A percentile compares a stretch with the other conserved stretches of the same genome.
These are phyloP conservation scores for Alternaria sp. DNA, from an alignment of 2,329 filamentous ascomycete genomes.

Conservation along the genomic window DNA sequence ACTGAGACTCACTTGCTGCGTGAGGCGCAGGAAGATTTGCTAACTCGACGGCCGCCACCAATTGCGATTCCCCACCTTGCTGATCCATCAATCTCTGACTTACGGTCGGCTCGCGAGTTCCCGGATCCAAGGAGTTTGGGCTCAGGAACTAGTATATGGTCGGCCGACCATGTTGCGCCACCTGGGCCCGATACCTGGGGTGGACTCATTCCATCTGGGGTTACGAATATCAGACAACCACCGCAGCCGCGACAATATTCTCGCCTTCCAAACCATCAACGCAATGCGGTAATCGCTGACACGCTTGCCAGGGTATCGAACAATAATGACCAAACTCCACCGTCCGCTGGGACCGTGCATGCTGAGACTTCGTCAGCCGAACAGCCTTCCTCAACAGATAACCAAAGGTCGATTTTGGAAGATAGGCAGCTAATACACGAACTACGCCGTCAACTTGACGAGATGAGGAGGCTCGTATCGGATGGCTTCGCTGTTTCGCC, in stretches of 20 bases:
- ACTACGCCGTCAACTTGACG: background rate
- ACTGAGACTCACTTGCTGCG: background rate
- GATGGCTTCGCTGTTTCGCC: background rate
- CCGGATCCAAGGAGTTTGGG: background rate
- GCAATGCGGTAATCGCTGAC: background rate
- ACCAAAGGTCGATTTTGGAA: background rate
- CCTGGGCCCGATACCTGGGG: background rate
- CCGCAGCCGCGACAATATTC: background rate
- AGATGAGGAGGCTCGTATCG: background rate
- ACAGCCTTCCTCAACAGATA: background rate
- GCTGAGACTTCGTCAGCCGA: background rate
- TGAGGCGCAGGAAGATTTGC: background rate
- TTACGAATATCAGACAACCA: background rate
- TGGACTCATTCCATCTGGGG: too few species aligned
- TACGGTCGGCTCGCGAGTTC: conserved; percentile 4
- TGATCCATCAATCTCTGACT: background rate
- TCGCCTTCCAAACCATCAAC: background rate
- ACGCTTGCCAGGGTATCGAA: background rate
- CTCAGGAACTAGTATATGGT: conserved; percentile 3
- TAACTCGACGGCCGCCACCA: background rate
- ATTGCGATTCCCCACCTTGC: conserved; percentile 4
- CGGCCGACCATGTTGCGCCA: background rate
- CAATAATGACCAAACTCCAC: background rate
- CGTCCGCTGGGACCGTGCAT: background rate
- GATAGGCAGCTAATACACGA: background rate